Conservation (phyloP, 1,284 basidiomycete genomes). For the Naganishia cerealis region DNA sequence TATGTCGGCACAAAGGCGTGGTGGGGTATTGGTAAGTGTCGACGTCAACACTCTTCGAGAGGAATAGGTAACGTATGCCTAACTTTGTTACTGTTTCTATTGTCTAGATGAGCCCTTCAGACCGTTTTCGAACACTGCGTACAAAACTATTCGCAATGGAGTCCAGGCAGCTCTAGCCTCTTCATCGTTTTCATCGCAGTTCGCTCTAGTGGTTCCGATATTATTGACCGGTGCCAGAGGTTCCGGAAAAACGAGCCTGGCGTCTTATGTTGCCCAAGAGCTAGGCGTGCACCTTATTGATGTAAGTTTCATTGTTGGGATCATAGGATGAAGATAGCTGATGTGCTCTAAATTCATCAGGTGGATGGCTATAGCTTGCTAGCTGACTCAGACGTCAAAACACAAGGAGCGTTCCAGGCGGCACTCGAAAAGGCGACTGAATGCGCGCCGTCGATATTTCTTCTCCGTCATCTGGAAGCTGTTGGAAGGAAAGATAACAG, state of each 20-base stretch:
- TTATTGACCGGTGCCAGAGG: slow-evolving; percentile 59
- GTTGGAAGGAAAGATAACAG: slow-evolving; percentile 70
- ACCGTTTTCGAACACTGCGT: slow-evolving; percentile 38
- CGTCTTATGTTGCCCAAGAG: slow-evolving; percentile 43
- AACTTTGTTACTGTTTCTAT: slow-evolving; percentile 26
- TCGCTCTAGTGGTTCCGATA: slow-evolving; percentile 43
- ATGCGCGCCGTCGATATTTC: slow-evolving; percentile 81
- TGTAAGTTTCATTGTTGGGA: slow-evolving; percentile 55
- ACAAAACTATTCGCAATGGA: slow-evolving; percentile 38
- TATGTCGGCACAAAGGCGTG: slow-evolving; percentile 65
- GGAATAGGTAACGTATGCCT: background rate
- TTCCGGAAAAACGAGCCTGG: slow-evolving; percentile 56
- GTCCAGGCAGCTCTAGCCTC: slow-evolving; percentile 37
- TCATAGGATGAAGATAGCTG: background rate
- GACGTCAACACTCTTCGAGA: no score
- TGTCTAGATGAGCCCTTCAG: slow-evolving; percentile 34
- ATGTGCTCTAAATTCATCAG: slow-evolving; percentile 54
- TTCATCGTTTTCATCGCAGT: slow-evolving; percentile 33
- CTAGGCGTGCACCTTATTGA: slow-evolving; percentile 70
- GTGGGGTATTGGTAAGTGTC: slow-evolving; percentile 51
- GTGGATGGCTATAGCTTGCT: slow-evolving; percentile 82
- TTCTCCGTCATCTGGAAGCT: slow-evolving; percentile 82
- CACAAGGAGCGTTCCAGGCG: slow-evolving; percentile 72
- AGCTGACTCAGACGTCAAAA: slow-evolving; percentile 75
- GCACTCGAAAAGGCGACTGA: slow-evolving; percentile 75